A percentile compares a stretch with the other conserved stretches of the same genome.
These are phyloP conservation scores for Paecilomyces sp. DNA, from an alignment of 2,329 filamentous ascomycete genomes.

Conservation along the genomic window DNA sequence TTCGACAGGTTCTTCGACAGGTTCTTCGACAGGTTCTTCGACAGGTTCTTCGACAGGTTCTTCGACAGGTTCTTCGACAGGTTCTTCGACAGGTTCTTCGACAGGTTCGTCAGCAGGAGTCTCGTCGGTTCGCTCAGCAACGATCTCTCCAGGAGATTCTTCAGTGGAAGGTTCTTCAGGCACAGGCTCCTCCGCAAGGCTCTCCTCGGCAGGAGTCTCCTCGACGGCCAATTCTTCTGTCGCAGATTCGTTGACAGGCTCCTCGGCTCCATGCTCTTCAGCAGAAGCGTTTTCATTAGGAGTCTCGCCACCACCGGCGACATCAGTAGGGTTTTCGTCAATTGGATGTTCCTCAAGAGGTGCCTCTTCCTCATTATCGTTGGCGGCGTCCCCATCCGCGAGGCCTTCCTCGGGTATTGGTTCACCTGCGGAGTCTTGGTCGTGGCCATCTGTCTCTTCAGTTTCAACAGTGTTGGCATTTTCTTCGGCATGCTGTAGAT, in stretches of 20 bases:
- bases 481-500: conserved; percentile 5
- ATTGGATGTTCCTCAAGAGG: conserved; percentile 5
- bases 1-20: conserved; percentile 4
- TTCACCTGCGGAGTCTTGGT: conserved; percentile 2
- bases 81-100: conserved; percentile 9
- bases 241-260: conserved; percentile 7
- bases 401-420: conserved; percentile 5
- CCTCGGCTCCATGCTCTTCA: conserved; percentile 9
- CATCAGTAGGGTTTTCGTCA: conserved; percentile 7
- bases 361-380: conserved; percentile 10
- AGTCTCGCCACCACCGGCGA: conserved; percentile 7
- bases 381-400: conserved; percentile 6
- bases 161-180: conserved; percentile 5
- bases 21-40: conserved; percentile 7
- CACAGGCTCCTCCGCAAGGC: conserved; percentile 1
- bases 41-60: conserved; percentile 7
- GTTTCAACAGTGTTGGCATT: conserved; percentile 10
- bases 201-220: conserved; percentile 7
- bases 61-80: conserved; percentile 9
- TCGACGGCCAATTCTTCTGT: conserved; percentile 9
- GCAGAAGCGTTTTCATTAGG: conserved; percentile 5
- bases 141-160: conserved; percentile 6
- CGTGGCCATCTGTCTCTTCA: conserved; percentile 5
- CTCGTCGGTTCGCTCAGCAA: conserved; percentile 4
- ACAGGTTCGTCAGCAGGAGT: conserved; percentile 9